These are phyloP conservation scores for Gomphus bonarii DNA, from an alignment of 1,284 basidiomycete species.

Conservation along the genomic window DNA sequence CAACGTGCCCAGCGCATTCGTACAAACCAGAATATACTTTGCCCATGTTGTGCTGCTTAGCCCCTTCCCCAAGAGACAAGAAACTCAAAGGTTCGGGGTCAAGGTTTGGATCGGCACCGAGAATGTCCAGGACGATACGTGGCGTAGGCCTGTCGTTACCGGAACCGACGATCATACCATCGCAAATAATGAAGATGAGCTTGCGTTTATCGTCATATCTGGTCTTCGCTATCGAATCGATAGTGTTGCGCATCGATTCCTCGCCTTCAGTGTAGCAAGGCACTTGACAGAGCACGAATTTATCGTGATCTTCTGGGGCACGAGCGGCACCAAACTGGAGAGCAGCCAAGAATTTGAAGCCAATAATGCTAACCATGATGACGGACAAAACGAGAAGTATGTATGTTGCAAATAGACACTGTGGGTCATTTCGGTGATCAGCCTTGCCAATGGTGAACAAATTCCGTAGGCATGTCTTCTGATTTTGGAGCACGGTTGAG, in stretches of 20 bases:
- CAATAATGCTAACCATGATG: conserved; percentile 93
- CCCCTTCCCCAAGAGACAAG: conserved; percentile 87
- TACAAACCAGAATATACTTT: conserved; percentile 97
- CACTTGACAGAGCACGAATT: conserved; percentile 97
- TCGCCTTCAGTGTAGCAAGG: conserved; percentile 98
- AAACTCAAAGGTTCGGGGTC: conserved; percentile 95
- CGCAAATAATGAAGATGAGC: conserved; percentile 89
- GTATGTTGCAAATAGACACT: conserved; percentile 88
- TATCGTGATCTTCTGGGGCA: conserved; percentile 93
- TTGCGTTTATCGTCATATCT: conserved; percentile 99
- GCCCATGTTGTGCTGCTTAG: conserved; percentile 96
- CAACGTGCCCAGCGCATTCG: conserved; percentile 89
- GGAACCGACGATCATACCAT: conserved; percentile 97
- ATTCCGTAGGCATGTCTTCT: conserved; percentile 86
- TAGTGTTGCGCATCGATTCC: conserved; percentile 77
- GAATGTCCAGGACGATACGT: conserved; percentile 91
- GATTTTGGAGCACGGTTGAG: conserved; percentile 56
- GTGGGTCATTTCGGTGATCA: conserved; percentile 85
- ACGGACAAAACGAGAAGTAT: conserved; percentile 85
- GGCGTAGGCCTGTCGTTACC: conserved; percentile 90
- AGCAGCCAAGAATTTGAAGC: conserved; percentile 96
- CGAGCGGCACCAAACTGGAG: conserved; percentile 79
- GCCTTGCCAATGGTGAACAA: conserved; percentile 87
- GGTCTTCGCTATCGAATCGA: conserved; percentile 89
- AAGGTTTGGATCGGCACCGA: conserved; percentile 86